Percentiles rank a stretch among this genome's conserved stretches.
These are phyloP conservation scores for Pleurozium schreberi DNA, from an alignment of 225 moss, liverwort and hornwort species.

Conservation along the genomic window DNA sequence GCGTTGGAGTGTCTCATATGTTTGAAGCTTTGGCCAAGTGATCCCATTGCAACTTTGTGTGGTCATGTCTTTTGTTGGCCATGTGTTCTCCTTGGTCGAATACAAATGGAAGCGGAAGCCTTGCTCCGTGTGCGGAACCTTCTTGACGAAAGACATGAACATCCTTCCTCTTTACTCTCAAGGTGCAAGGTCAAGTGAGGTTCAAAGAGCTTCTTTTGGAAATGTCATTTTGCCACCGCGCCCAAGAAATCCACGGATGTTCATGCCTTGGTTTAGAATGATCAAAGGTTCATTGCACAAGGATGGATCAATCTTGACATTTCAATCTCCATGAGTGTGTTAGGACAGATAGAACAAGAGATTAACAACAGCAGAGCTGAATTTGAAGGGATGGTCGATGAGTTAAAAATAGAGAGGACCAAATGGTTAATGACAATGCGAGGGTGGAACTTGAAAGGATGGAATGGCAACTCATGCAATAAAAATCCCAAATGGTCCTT, in stretches of 20 bases:
- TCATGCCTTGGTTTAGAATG: not conserved
- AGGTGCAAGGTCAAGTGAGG: rapidly evolving
- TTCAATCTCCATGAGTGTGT: rapidly evolving
- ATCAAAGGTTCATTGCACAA: no score
- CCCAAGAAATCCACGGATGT: not conserved
- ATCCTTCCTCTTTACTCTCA: not conserved
- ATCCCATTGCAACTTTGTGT: not conserved
- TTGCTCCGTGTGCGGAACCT: not conserved
- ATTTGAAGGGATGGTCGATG: not conserved
- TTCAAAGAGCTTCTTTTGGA: not conserved
- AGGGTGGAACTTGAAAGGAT: not conserved
- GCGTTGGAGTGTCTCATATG: not conserved
- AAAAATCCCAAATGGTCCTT: no score
- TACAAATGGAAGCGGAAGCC: not conserved
- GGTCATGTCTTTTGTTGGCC: not conserved
- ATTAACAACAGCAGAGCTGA: rapidly evolving
- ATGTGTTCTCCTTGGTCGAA: not conserved
- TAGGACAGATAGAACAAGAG: not conserved
- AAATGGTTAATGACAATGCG: not conserved
- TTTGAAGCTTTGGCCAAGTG: rapidly evolving
- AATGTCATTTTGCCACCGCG: not conserved
- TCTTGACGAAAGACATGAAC: not conserved
- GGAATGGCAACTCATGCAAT: rapidly evolving
- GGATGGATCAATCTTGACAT: no score
- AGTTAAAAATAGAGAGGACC: not conserved